A percentile compares a stretch with the other conserved stretches of the same genome.
These are phyloP conservation scores for Stephania japonica DNA, from an alignment of 164 flowering plant species.

Conservation along the genomic window DNA sequence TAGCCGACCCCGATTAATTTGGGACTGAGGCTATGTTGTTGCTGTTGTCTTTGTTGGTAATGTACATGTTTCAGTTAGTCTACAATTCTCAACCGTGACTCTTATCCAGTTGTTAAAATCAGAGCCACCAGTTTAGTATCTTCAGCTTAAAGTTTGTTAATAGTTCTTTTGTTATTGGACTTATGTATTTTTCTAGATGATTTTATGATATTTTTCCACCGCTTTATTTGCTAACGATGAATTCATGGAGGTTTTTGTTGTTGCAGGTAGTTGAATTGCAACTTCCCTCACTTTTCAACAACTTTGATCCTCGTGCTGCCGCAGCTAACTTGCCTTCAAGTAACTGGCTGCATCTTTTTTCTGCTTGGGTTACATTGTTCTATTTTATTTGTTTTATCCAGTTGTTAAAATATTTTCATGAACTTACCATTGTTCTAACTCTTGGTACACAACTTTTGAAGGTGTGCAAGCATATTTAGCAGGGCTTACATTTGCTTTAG, in stretches of 20 bases:
- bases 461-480: constrained; percentile 98
- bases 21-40: no score
- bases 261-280: constrained; percentile 79
- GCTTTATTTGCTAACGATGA: neutral
- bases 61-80: neutral
- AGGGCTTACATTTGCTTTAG: constrained; percentile 94
- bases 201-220: constrained; percentile 2
- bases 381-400: neutral
- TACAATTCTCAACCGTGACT: neutral
- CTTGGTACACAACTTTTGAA: constrained; percentile 14
- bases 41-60: no score
- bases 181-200: neutral
- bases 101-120: neutral
- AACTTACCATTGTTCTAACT: neutral
- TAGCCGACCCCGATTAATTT: no score
- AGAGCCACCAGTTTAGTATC: neutral
- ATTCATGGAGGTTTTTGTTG: constrained; percentile 8
- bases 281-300: constrained; percentile 88
- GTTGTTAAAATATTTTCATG: neutral
- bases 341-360: constrained; percentile 21
- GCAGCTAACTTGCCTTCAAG: constrained; percentile 97
- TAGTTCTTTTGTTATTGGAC: neutral
- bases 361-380: neutral
- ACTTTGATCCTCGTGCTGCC: constrained; percentile 85
- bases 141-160: neutral